Percentiles rank a stretch among this genome's conserved stretches.
Evolutionary conservation across 1,139 yeast genomes (phyloP).

Genomic region (Insectozyma bohioensis): DNA sequence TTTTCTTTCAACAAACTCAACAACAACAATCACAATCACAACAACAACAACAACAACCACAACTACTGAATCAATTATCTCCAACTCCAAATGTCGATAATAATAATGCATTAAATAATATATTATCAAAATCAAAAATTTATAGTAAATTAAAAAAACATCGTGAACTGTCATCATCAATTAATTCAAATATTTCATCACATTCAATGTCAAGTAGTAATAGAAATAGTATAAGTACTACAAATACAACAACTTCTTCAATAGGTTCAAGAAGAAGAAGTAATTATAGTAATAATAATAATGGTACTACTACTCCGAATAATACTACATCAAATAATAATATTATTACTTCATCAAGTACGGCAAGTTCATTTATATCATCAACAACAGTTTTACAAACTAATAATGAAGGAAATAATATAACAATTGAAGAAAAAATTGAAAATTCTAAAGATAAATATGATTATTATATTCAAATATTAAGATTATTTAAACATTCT

Average conservation of each 20-base stretch:
- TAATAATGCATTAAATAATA: slow-evolving; percentile 22
- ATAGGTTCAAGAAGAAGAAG: slow-evolving; percentile 27
- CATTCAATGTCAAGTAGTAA: slow-evolving; percentile 16
- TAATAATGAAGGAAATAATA: slow-evolving; percentile 7
- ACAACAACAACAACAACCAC: slow-evolving; percentile 5
- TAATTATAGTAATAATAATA: slow-evolving; percentile 12
- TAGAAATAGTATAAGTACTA: slow-evolving; percentile 27
- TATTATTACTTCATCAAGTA: slow-evolving; percentile 7
- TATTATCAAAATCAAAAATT: slow-evolving; percentile 37
- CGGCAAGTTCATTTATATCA: slow-evolving; percentile 10
- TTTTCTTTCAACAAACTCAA: slow-evolving; percentile 1
- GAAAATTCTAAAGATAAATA: slow-evolving; percentile 37
- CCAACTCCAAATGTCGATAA: slow-evolving; percentile 14
- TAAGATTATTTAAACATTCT: slow-evolving; percentile 19
- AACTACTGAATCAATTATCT: slow-evolving; percentile 1
- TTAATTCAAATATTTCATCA: slow-evolving; percentile 26
- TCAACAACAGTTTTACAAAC: slow-evolving; percentile 6
- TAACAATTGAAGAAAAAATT: slow-evolving; percentile 22
- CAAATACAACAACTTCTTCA: slow-evolving; percentile 18
- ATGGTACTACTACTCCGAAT: neutral
- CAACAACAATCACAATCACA: neutral
- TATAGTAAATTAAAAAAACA: slow-evolving; percentile 40
- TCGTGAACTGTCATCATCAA: slow-evolving; percentile 38
- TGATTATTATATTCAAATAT: slow-evolving; percentile 37
- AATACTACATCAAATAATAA: too few relatives aligned